Evolutionary conservation across 2,329 filamentous ascomycete species (phyloP), one percentile per base, ranked within the genome.

Genomic region (Fusarium illudens): DNA sequence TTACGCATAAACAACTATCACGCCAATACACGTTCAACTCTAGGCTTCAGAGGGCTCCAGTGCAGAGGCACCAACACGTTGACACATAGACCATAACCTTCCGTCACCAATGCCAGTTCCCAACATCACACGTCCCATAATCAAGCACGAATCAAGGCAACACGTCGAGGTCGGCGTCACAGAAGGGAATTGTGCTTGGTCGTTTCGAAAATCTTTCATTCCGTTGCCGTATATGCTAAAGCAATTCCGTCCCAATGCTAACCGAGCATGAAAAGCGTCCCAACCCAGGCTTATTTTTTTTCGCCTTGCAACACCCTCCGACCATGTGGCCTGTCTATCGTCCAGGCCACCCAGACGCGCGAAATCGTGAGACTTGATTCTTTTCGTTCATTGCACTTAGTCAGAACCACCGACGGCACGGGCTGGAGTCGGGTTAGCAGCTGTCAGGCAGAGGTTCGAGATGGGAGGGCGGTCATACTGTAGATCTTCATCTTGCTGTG

Each of bases 401-500:
- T 74, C 72, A 48, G 86, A 79, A 74, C 80, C 84, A 76, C 83
- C 84, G 74, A 89, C 84, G 77, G 86, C 87, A 78, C 88, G 87
- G 80, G 88, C 87, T 90, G 73, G 63, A 17, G 25, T 67, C 6
- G 39, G 64, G 72, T 81, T 74, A 81, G 78, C 58, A 72, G 19
- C n/a, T 52, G 34, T 48, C 13, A 39, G 27, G 12, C 25, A 36
- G n/a, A 30, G 20, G 32, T 27, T 64, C 60, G 54, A 12, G 29
- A 13, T 19, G 17, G 30, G 58, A 52, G 53, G 58, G 70, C 51
- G 58, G 69, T 80, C 87, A 68, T 87, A 89, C 87, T 99, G 92
- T 97, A 99, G 87, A 99, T 97, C 89, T 91, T 93, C 89, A 97
- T 91, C 88, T 94, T 96, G 87, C 91, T 95, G 90, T 99, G 96